Conservation (phyloP, 768 basidiomycete species). For the Daedaleopsis nitida region DNA sequence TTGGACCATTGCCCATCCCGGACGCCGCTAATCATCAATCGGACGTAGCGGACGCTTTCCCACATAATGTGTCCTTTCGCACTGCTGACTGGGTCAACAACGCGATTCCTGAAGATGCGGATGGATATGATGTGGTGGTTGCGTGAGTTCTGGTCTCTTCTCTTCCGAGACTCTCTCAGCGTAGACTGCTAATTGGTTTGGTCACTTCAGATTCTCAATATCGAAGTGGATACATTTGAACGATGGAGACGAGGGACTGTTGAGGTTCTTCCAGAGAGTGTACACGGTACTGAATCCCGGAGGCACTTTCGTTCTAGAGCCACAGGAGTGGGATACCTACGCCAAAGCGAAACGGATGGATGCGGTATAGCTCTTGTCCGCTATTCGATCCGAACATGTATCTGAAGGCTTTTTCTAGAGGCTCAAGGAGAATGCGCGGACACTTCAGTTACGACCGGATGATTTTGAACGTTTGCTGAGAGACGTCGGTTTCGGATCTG, state of each 20-base stretch:
- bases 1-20: conserved; percentile 75
- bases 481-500: conserved; percentile 62
- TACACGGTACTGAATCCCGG: conserved; percentile 57
- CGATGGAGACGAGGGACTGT: conserved; percentile 72
- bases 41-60: conserved; percentile 50
- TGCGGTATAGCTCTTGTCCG: conserved; percentile 37
- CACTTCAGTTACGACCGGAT: conserved; percentile 59
- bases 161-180: not conserved
- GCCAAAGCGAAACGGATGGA: conserved; percentile 73
- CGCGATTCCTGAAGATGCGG: conserved; percentile 54
- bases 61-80: conserved; percentile 77
- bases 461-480: conserved; percentile 58
- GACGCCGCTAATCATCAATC: conserved; percentile 26
- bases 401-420: conserved; percentile 34
- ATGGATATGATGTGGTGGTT: conserved; percentile 74
- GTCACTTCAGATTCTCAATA: conserved; percentile 65
- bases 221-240: conserved; percentile 94
- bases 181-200: not conserved
- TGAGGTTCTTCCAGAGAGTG: conserved; percentile 65
- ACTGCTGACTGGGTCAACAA: conserved; percentile 73
- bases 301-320: conserved; percentile 77
- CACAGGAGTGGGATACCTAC: conserved; percentile 86
- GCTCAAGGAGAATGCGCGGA: conserved; percentile 61
- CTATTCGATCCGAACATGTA: not conserved
- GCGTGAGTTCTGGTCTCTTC: conserved; percentile 53